Percentiles rank a stretch among this genome's conserved stretches.
Conservation (phyloP, 495 filamentous ascomycete species). For the Saxophila tyrrhenica region DNA sequence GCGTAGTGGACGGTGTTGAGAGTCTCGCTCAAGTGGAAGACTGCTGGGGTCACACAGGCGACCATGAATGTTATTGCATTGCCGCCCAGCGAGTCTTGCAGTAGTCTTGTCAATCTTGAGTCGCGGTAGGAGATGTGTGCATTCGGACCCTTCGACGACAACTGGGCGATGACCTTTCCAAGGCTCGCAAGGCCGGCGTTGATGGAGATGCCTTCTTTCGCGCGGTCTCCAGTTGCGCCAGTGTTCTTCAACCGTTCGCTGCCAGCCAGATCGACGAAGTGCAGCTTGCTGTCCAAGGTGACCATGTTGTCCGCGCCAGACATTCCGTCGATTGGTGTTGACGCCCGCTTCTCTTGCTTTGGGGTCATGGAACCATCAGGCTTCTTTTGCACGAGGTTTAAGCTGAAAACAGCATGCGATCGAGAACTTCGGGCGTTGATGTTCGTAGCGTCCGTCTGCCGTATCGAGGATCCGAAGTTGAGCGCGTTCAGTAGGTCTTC, state of each 20-base stretch:
- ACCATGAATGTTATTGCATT: constrained; percentile 99
- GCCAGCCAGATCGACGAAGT: constrained; percentile 96
- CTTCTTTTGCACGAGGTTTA: constrained; percentile 87
- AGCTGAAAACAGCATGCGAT: constrained; percentile 93
- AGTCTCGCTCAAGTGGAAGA: constrained; percentile 96
- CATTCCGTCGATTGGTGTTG: constrained; percentile 75
- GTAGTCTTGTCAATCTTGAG: constrained; percentile 85
- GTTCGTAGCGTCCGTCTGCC: constrained; percentile 96
- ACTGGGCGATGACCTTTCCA: constrained; percentile 96
- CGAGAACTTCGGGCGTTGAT: constrained; percentile 98
- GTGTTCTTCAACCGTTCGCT: constrained; percentile 98
- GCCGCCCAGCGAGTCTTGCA: constrained; percentile 96
- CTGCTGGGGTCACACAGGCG: constrained; percentile 91
- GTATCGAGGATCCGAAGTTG: constrained; percentile 85
- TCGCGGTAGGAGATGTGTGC: constrained; percentile 97
- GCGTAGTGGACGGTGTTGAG: constrained; percentile 97
- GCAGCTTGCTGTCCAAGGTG: constrained; percentile 93
- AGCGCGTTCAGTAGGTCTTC: constrained; percentile 83
- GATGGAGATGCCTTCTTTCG: constrained; percentile 96
- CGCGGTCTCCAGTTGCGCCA: constrained; percentile 85
- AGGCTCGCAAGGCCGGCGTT: constrained; percentile 91
- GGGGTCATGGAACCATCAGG: constrained; percentile 36
- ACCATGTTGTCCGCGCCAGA: constrained; percentile 58
- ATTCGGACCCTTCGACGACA: constrained; percentile 78
- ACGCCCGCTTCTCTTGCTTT: constrained; percentile 71